Percentiles rank a stretch among this genome's conserved stretches.
phyloP scores from a whole-genome alignment of 352 stramenopile species.

The Globisporangium uncinulatum region DNA sequence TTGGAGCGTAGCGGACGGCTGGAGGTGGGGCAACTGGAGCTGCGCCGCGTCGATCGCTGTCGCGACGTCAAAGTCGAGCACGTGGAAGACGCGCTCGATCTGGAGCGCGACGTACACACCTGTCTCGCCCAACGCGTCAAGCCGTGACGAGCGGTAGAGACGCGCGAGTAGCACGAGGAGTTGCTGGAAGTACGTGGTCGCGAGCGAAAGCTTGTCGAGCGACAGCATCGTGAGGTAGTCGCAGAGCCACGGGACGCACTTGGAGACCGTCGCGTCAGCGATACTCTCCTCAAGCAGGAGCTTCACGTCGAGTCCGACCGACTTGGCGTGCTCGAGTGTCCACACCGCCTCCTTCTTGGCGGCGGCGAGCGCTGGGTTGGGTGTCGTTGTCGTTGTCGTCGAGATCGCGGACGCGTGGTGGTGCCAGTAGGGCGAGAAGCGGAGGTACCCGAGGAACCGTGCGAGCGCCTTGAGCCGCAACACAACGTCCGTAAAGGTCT shows the following conservation, averaged over 20 bases:
- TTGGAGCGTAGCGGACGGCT: conserved; percentile 14
- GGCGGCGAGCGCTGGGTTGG: conserved; percentile 47
- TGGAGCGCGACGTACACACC: conserved; percentile 52
- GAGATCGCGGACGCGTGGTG: conserved; percentile 29
- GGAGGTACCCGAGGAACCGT: conserved; percentile 64
- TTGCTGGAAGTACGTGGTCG: conserved; percentile 46
- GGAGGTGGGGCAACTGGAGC: conserved; percentile 13
- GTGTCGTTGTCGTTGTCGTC: background rate
- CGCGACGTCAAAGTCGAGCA: conserved; percentile 25
- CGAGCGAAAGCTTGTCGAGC: conserved; percentile 38
- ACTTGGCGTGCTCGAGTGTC: conserved; percentile 32
- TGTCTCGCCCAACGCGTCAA: conserved; percentile 44
- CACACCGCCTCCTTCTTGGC: conserved; percentile 42
- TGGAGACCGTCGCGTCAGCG: conserved; percentile 28
- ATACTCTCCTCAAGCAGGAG: conserved; percentile 41
- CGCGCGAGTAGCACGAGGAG: conserved; percentile 34
- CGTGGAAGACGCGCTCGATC: conserved; percentile 51
- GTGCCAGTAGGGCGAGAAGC: conserved; percentile 58
- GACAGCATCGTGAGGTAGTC: conserved; percentile 63
- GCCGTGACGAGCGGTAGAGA: conserved; percentile 37
- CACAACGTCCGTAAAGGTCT: conserved; percentile 54
- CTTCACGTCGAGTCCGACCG: conserved; percentile 37
- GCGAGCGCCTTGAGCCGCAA: conserved; percentile 56
- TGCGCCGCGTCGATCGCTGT: conserved; percentile 12
- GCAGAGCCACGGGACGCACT: conserved; percentile 59